Percentiles rank a stretch among this genome's conserved stretches.
Conservation (phyloP, 2,329 filamentous ascomycete genomes). For the Venturia oleaginea region DNA sequence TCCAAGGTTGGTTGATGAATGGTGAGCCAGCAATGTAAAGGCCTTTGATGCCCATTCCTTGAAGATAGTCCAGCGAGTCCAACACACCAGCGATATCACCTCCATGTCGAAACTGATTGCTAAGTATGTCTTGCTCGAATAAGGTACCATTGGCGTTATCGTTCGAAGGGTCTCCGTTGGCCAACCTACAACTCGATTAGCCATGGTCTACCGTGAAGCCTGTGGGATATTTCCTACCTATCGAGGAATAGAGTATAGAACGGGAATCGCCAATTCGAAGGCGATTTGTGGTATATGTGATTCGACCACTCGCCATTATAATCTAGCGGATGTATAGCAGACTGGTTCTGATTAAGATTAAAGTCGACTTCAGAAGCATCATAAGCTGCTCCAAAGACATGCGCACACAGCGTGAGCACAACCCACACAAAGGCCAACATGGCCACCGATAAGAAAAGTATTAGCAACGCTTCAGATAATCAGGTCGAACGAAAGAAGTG, state of each 20-base stretch:
- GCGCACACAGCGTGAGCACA: conserved; percentile 1
- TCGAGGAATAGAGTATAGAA: conserved; percentile 46
- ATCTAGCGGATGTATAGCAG: conserved; percentile 43
- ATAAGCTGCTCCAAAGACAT: conserved; percentile 1
- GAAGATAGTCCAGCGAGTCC: conserved; percentile 52
- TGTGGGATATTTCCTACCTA: not conserved
- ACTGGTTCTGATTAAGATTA: conserved; percentile 51
- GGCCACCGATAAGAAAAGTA: conserved; percentile 2
- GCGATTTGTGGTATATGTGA: conserved; percentile 43
- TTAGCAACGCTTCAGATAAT: not conserved
- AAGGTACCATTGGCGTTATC: conserved; percentile 51
- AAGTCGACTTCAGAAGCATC: conserved; percentile 35
- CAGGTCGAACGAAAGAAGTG: not conserved
- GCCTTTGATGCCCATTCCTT: conserved; percentile 53
- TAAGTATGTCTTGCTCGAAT: conserved; percentile 50
- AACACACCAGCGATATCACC: conserved; percentile 49
- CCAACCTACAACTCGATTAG: conserved; percentile 47
- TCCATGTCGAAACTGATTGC: conserved; percentile 53
- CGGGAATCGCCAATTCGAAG: conserved; percentile 53
- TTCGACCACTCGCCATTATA: conserved; percentile 44
- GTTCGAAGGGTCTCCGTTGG: conserved; percentile 54
- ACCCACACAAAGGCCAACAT: conserved; percentile 3
- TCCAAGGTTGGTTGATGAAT: conserved; percentile 55
- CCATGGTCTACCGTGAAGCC: no score
- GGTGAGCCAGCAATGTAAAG: conserved; percentile 51